A percentile compares a stretch with the other conserved stretches of the same genome.
phyloP scores from a whole-genome alignment of 345 rosid genomes.

The Brassica nigra region DNA sequence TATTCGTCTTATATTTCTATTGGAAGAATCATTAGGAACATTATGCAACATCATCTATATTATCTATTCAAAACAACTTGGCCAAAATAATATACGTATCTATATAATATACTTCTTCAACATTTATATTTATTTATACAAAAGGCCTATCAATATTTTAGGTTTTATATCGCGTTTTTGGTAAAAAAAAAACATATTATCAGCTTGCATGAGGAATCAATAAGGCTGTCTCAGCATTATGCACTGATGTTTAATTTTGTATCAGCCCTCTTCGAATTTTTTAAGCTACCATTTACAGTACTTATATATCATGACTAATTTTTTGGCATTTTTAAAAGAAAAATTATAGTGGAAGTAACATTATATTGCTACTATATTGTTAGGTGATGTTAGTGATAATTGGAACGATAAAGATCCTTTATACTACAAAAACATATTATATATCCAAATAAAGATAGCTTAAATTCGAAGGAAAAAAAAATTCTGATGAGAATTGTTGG shows the following conservation, averaged over 20 bases:
- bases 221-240: neutral
- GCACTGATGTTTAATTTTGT: neutral
- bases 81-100: constrained; percentile 21
- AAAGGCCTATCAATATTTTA: neutral
- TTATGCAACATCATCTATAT: constrained; percentile 17
- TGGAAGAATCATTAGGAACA: constrained; percentile 39
- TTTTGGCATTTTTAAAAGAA: neutral
- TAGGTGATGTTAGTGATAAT: constrained; percentile 19
- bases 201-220: neutral
- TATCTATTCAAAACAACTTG: constrained; percentile 31
- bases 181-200: neutral
- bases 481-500: constrained; percentile 12
- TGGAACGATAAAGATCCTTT: constrained; percentile 20
- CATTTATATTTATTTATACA: neutral
- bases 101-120: neutral
- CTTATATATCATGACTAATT: neutral
- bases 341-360: neutral
- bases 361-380: constrained; percentile 8
- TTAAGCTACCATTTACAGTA: neutral
- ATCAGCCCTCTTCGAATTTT: neutral
- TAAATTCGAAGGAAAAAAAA: neutral
- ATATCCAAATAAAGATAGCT: neutral
- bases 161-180: neutral
- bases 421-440: neutral
- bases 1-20: constrained; percentile 20